phyloP scores from a whole-genome alignment of 2,329 filamentous ascomycete species.

The Cadophora luteo-olivacea region DNA sequence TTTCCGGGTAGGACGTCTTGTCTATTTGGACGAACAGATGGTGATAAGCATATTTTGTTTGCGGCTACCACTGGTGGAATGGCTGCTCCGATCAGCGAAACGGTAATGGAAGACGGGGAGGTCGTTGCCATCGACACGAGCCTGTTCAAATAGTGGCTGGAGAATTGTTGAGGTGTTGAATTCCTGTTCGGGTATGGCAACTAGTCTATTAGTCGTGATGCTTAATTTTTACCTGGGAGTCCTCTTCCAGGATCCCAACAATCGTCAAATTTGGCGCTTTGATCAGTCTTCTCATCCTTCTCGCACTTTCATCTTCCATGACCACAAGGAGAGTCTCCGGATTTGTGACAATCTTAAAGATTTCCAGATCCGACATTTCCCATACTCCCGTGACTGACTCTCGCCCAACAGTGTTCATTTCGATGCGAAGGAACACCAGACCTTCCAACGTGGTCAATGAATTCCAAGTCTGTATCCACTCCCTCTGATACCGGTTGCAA shows the following conservation, averaged over 20 bases:
- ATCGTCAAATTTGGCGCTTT: conserved; percentile 1
- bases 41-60: conserved; percentile 32
- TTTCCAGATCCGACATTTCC: conserved; percentile 20
- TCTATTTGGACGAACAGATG: conserved; percentile 30
- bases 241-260: conserved; percentile 3
- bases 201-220: background rate
- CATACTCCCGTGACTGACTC: background rate
- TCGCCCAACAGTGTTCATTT: conserved; percentile 10
- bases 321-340: conserved; percentile 17
- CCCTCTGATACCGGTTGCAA: conserved; percentile 10
- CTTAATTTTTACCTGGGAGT: background rate
- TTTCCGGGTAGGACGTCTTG: conserved; percentile 34
- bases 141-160: background rate
- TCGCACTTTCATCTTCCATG: conserved; percentile 8
- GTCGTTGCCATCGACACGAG: conserved; percentile 32
- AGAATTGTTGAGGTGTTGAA: too few species aligned
- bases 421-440: conserved; percentile 15
- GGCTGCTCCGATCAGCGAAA: conserved; percentile 30
- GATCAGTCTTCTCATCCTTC: conserved; percentile 2
- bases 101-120: conserved; percentile 32
- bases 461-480: conserved; percentile 19
- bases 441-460: conserved; percentile 16
- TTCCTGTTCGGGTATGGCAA: too few species aligned
- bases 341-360: conserved; percentile 7
- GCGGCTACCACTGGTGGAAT: conserved; percentile 33